Evolutionary conservation across 1,139 yeast genomes (phyloP).

Genomic region (Pichia sp.): DNA sequence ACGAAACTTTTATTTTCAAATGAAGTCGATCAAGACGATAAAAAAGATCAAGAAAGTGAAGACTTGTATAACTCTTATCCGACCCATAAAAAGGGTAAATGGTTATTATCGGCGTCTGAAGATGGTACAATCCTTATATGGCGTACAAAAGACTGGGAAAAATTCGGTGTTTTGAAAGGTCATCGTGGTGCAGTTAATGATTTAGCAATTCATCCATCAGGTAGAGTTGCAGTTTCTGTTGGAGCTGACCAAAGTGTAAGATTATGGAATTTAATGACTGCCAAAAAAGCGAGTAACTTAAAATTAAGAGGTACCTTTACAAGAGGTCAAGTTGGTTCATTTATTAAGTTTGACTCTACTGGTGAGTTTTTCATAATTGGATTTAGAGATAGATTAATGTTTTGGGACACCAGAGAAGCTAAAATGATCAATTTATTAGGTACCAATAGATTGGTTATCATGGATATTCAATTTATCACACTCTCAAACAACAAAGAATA

Average conservation of each 20-base stretch:
- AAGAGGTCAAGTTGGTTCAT: constrained; percentile 59
- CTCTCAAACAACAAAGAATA: constrained; percentile 44
- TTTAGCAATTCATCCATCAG: constrained; percentile 86
- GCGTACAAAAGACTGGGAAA: constrained; percentile 98
- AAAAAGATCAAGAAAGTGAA: constrained; percentile 20
- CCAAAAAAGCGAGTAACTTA: constrained; percentile 84
- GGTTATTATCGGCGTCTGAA: constrained; percentile 87
- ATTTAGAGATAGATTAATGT: constrained; percentile 52
- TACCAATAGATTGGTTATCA: constrained; percentile 41
- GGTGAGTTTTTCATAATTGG: constrained; percentile 77
- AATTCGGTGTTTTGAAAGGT: constrained; percentile 81
- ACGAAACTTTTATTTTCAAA: constrained; percentile 68
- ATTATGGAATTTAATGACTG: constrained; percentile 96
- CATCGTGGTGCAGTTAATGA: constrained; percentile 73
- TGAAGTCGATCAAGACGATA: constrained; percentile 26
- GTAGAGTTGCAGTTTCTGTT: constrained; percentile 83
- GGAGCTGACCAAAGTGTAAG: constrained; percentile 78
- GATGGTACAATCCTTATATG: constrained; percentile 88
- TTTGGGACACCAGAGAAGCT: constrained; percentile 64
- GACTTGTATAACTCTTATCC: constrained; percentile 18
- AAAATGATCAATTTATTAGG: constrained; percentile 44
- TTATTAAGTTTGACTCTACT: constrained; percentile 54
- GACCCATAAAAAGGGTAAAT: constrained; percentile 52
- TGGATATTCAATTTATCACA: constrained; percentile 53
- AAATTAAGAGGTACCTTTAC: constrained; percentile 64